Percentiles rank a stretch among this genome's conserved stretches.
Conservation (phyloP, 2,329 filamentous ascomycete genomes). For the Meredithiella fracta region DNA sequence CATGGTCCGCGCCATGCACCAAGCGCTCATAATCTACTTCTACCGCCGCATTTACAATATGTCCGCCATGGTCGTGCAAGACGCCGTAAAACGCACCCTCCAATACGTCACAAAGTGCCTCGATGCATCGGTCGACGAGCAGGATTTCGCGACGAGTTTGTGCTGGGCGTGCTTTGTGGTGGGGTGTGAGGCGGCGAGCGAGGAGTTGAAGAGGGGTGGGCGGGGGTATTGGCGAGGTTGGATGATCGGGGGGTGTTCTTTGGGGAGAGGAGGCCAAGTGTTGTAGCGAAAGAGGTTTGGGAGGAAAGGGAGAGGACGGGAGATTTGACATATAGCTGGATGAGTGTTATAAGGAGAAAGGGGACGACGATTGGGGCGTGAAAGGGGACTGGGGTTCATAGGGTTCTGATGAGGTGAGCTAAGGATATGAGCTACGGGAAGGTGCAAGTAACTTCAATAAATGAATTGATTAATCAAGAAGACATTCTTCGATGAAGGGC, state of each 20-base stretch:
- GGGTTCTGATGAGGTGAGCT: too few relatives aligned
- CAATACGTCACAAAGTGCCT: constrained; percentile 24
- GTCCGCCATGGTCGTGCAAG: constrained; percentile 26
- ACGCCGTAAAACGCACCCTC: constrained; percentile 22
- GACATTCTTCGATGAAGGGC: too few relatives aligned
- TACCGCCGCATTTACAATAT: constrained; percentile 25
- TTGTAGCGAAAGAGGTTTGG: constrained; percentile 20
- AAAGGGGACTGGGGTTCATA: too few relatives aligned
- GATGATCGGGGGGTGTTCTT: constrained; percentile 20
- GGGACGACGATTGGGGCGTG: too few relatives aligned
- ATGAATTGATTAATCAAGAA: too few relatives aligned
- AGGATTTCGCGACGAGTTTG: constrained; percentile 24
- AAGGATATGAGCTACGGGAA: too few relatives aligned
- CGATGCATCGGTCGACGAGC: constrained; percentile 21
- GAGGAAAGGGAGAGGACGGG: constrained; percentile 18
- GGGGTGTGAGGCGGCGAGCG: constrained; percentile 25
- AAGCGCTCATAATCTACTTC: constrained; percentile 29
- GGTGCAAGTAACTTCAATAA: too few relatives aligned
- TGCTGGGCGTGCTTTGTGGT: constrained; percentile 30
- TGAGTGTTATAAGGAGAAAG: constrained; percentile 10
- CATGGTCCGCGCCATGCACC: constrained; percentile 24
- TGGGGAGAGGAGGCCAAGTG: constrained; percentile 17
- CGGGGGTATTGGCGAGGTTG: constrained; percentile 17
- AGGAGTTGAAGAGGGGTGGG: constrained; percentile 21
- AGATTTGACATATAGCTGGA: constrained; percentile 21